Conservation (phyloP, 208 protist genomes). For the Phytomonas francai region DNA sequence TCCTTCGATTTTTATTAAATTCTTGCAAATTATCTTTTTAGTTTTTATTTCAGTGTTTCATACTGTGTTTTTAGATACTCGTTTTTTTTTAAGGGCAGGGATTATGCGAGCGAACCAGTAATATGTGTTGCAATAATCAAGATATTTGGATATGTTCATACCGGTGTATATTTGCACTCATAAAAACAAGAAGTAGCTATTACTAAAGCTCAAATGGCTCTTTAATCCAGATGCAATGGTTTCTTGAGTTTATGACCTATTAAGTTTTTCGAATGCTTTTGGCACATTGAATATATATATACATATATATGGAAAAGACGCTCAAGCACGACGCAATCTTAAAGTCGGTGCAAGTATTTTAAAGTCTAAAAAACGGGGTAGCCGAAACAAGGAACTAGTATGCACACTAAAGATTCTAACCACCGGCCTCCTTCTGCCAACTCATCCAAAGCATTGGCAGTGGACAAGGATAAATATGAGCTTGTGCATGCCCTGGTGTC, state of each 20-base stretch:
- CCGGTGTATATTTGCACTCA: not conserved
- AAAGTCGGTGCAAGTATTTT: not conserved
- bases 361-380: not conserved
- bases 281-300: not conserved
- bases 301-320: not conserved
- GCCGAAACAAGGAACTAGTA: not conserved
- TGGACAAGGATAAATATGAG: constrained; percentile 4
- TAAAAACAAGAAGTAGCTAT: not conserved
- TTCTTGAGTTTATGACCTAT: not conserved
- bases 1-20: not conserved
- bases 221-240: not conserved
- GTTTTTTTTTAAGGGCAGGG: constrained; percentile 1
- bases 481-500: constrained; percentile 9
- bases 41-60: not conserved
- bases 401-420: not conserved
- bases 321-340: not conserved
- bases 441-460: not conserved
- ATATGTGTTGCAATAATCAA: not conserved
- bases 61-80: not conserved
- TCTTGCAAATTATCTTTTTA: not conserved
- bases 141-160: not conserved
- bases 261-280: not conserved
- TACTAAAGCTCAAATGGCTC: not conserved
- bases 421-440: not conserved
- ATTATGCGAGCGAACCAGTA: not conserved